Percentiles rank a stretch among this genome's conserved stretches.
phyloP scores from a whole-genome alignment of 2,329 filamentous ascomycete genomes.

The Knufia petricola region DNA sequence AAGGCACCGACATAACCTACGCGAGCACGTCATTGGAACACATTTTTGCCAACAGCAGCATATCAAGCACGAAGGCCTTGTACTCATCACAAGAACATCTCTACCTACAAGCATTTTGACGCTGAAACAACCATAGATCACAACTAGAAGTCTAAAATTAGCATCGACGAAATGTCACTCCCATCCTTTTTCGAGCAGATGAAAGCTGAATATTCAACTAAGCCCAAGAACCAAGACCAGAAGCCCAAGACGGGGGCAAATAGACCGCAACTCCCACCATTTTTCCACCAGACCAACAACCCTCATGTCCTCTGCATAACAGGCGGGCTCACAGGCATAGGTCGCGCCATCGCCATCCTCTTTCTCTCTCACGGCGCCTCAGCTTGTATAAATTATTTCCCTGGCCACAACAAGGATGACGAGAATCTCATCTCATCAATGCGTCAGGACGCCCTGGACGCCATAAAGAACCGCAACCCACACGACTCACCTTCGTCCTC shows the following conservation, averaged over 20 bases:
- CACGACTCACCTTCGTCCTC: constrained; percentile 4
- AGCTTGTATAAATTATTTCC: constrained; percentile 26
- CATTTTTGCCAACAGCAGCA: too few relatives aligned
- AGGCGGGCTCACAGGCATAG: constrained; percentile 77
- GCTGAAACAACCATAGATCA: too few relatives aligned
- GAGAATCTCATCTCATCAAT: constrained; percentile 19
- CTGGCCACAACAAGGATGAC: constrained; percentile 23
- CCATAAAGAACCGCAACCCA: constrained; percentile 17
- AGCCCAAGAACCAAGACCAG: background rate
- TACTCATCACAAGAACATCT: too few relatives aligned
- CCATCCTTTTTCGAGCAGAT: too few relatives aligned
- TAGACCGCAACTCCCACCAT: constrained; percentile 19
- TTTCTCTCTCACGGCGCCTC: constrained; percentile 41
- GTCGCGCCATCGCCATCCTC: constrained; percentile 70
- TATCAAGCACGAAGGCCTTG: too few relatives aligned
- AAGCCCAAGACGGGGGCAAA: background rate
- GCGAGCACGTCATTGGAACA: too few relatives aligned
- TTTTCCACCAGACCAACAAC: constrained; percentile 12
- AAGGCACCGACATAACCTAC: too few relatives aligned
- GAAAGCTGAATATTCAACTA: too few relatives aligned
- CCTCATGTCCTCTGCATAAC: constrained; percentile 80
- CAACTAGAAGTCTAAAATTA: too few relatives aligned
- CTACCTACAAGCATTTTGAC: too few relatives aligned
- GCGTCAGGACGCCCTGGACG: constrained; percentile 21
- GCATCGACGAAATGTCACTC: too few relatives aligned